Percentiles rank a stretch among this genome's conserved stretches.
phyloP scores from a whole-genome alignment of 805 yeast genomes.

The Kluyveromyces wickerhamii region DNA sequence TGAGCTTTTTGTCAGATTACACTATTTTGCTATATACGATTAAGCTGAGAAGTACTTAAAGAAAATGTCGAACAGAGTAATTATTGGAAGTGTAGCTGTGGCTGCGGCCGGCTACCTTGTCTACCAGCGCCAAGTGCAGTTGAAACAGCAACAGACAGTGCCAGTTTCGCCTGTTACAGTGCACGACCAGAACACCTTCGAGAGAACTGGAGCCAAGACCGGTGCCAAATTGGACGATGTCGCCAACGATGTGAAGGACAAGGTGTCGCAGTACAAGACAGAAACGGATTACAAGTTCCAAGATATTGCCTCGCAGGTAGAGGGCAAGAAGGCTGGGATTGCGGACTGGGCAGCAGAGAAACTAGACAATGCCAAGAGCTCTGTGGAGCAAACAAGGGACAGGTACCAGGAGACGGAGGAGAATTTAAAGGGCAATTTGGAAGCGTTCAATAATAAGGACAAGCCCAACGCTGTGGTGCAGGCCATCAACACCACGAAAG shows the following conservation, averaged over 20 bases:
- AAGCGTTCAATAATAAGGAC: constrained; percentile 5
- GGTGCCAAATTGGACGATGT: constrained; percentile 10
- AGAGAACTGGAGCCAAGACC: constrained; percentile 7
- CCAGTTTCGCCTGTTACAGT: constrained; percentile 6
- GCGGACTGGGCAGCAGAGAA: constrained; percentile 10
- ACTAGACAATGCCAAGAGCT: constrained; percentile 6
- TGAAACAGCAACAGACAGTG: constrained; percentile 15
- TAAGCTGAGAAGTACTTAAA: too few species aligned
- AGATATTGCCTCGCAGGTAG: constrained; percentile 8
- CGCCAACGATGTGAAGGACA: constrained; percentile 6
- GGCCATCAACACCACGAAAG: constrained; percentile 7
- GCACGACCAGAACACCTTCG: constrained; percentile 7
- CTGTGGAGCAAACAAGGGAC: constrained; percentile 7
- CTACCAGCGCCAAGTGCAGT: constrained; percentile 19
- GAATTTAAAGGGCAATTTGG: constrained; percentile 7
- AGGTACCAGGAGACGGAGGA: constrained; percentile 7
- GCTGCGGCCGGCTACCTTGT: constrained; percentile 22
- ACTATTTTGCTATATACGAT: too few species aligned
- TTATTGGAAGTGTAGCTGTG: constrained; percentile 22
- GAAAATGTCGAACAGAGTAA: constrained; percentile 19
- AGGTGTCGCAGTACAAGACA: constrained; percentile 6
- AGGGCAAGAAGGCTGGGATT: constrained; percentile 9
- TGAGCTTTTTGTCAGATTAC: too few species aligned
- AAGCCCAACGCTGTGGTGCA: constrained; percentile 6
- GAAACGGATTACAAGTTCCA: constrained; percentile 9